These are phyloP conservation scores for Barnettozyma hawaiiensis DNA, from an alignment of 1,139 yeast genomes.

Conservation along the genomic window DNA sequence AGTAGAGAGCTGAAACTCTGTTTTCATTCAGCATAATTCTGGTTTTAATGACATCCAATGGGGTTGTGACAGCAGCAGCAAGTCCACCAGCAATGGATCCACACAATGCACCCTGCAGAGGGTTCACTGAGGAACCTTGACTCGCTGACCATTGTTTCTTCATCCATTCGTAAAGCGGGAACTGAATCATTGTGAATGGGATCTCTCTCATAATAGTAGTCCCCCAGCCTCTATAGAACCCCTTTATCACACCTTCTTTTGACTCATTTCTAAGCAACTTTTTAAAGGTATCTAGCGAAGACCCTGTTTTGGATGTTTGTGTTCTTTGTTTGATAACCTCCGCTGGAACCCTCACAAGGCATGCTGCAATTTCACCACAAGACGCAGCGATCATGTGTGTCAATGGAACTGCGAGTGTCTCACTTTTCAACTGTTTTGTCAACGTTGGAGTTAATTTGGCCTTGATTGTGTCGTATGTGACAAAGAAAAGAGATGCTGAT, in stretches of 20 bases:
- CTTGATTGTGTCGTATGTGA: conserved; percentile 81
- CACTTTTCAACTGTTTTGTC: conserved; percentile 26
- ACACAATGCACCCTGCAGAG: conserved; percentile 82
- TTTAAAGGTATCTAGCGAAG: conserved; percentile 66
- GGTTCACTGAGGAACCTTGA: conserved; percentile 39
- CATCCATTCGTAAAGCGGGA: conserved; percentile 83
- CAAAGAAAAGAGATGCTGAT: conserved; percentile 80
- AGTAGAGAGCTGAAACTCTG: conserved; percentile 40
- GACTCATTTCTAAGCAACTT: conserved; percentile 50
- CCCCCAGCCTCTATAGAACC: conserved; percentile 88
- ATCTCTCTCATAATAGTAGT: conserved; percentile 91
- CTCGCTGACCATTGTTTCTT: conserved; percentile 50
- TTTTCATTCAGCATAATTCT: conserved; percentile 72
- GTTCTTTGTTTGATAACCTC: conserved; percentile 95
- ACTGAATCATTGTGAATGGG: conserved; percentile 92
- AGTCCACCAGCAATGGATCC: conserved; percentile 94
- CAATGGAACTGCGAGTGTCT: conserved; percentile 35
- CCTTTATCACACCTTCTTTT: conserved; percentile 74
- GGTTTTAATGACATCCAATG: conserved; percentile 88
- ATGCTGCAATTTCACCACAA: conserved; percentile 87
- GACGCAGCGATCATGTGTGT: conserved; percentile 86
- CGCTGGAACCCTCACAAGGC: conserved; percentile 91
- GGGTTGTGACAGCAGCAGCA: conserved; percentile 93
- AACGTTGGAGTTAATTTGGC: conserved; percentile 43
- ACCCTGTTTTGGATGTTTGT: conserved; percentile 63